Evolutionary conservation across 176 grass and related monocot species (phyloP).

Genomic region (Oryza brachyantha): DNA sequence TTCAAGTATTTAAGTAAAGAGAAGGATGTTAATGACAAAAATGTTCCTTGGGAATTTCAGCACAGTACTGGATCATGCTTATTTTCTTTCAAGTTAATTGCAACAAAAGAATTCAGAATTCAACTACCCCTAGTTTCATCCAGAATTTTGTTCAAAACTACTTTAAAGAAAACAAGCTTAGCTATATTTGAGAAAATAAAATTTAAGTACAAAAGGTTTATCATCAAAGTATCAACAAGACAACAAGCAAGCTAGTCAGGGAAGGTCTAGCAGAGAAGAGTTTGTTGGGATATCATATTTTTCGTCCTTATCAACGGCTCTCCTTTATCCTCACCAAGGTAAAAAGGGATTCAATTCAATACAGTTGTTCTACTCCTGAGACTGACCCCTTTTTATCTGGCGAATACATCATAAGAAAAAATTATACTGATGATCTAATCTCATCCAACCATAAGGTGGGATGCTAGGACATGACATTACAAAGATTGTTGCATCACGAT

Average conservation of each 20-base stretch:
- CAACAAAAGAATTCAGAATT: too few species aligned
- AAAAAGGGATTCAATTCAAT: too few species aligned
- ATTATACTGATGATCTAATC: too few species aligned
- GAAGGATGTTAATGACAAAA: not conserved
- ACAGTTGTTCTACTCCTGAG: not conserved
- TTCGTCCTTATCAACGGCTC: too few species aligned
- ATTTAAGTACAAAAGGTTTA: not conserved
- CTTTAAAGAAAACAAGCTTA: not conserved
- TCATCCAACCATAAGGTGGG: not conserved
- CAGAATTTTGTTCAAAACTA: not conserved
- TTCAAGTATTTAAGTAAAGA: not conserved
- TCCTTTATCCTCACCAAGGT: too few species aligned
- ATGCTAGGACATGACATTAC: not conserved
- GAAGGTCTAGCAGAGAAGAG: not conserved
- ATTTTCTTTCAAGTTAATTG: too few species aligned
- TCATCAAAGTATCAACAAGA: not conserved
- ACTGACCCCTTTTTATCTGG: too few species aligned
- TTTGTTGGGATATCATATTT: not conserved
- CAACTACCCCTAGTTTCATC: not conserved
- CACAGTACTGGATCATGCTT: too few species aligned
- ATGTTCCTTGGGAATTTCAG: not conserved
- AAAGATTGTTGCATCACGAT: not conserved
- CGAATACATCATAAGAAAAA: not conserved
- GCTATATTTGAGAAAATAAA: too few species aligned
- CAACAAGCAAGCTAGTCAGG: not conserved